Conservation (phyloP, 1,284 basidiomycete genomes). For the Neonothopanus nambi region DNA sequence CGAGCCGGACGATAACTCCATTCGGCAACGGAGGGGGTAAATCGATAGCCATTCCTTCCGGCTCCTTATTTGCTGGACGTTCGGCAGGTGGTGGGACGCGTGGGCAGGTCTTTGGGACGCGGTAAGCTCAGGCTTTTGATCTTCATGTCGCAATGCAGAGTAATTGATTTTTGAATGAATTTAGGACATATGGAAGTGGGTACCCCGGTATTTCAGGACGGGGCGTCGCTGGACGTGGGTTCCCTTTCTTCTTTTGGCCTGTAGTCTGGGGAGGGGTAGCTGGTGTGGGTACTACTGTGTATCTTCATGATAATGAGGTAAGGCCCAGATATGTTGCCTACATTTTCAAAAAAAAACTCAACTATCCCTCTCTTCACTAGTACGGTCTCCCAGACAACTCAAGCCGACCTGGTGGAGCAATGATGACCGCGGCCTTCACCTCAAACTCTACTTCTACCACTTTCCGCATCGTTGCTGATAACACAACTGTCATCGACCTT, state of each 20-base stretch:
- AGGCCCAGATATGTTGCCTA: slow-evolving; percentile 16
- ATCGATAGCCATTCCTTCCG: slow-evolving; percentile 32
- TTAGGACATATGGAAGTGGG: slow-evolving; percentile 58
- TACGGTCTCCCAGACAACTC: slow-evolving; percentile 55
- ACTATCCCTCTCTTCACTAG: slow-evolving; percentile 39
- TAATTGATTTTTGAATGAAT: slow-evolving; percentile 3
- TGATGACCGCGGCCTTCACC: slow-evolving; percentile 50
- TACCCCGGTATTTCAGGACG: slow-evolving; percentile 47
- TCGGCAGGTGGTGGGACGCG: slow-evolving; percentile 38
- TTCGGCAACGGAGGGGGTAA: slow-evolving; percentile 33
- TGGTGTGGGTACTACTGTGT: slow-evolving; percentile 35
- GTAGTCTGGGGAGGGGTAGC: slow-evolving; percentile 47
- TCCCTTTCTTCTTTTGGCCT: slow-evolving; percentile 64
- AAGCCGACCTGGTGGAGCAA: slow-evolving; percentile 58
- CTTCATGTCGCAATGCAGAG: background rate
- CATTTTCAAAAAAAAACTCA: too few species aligned
- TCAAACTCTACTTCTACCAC: slow-evolving; percentile 47
- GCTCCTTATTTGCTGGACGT: slow-evolving; percentile 36
- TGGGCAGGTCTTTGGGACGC: slow-evolving; percentile 34
- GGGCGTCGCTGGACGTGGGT: slow-evolving; percentile 46
- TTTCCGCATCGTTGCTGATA: slow-evolving; percentile 61
- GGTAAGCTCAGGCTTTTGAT: slow-evolving; percentile 24
- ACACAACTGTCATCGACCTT: slow-evolving; percentile 51
- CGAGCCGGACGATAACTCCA: slow-evolving; percentile 27
- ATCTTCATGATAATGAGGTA: slow-evolving; percentile 46